phyloP scores from a whole-genome alignment of 2,329 filamentous ascomycete genomes.

The Beauveria sp. region DNA sequence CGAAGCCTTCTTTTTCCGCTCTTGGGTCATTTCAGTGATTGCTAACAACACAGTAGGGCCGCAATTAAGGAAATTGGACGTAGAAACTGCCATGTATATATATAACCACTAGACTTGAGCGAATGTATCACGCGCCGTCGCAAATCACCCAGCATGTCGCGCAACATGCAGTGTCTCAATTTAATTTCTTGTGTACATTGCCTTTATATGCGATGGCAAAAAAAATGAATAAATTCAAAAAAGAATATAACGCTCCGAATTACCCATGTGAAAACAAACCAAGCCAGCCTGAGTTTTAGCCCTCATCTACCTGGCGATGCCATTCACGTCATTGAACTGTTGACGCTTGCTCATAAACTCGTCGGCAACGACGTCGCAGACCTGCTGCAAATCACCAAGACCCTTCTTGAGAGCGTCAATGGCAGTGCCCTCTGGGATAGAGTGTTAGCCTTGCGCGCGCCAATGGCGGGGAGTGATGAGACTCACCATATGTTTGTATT shows the following conservation, averaged over 20 bases:
- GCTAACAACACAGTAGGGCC: constrained; percentile 34
- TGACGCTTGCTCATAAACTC: constrained; percentile 63
- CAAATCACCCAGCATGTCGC: not conserved
- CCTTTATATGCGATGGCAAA: not conserved
- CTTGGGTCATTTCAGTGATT: constrained; percentile 9
- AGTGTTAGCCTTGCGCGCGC: constrained; percentile 6
- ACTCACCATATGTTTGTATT: constrained; percentile 90
- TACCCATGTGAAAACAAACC: not conserved
- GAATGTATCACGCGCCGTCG: constrained; percentile 3
- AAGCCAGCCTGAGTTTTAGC: too few relatives aligned
- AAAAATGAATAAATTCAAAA: not conserved
- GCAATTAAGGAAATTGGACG: constrained; percentile 39
- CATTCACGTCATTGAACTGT: constrained; percentile 27
- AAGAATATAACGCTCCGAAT: not conserved
- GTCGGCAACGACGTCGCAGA: constrained; percentile 89
- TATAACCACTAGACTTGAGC: constrained; percentile 19
- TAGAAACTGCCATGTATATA: constrained; percentile 25
- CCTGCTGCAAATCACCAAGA: constrained; percentile 75
- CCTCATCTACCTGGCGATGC: constrained; percentile 21
- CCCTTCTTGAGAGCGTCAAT: constrained; percentile 87
- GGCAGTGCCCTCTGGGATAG: constrained; percentile 61
- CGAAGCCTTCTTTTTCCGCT: constrained; percentile 21
- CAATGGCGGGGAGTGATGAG: too few relatives aligned
- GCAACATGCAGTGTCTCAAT: constrained; percentile 2
- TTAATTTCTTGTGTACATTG: not conserved